Evolutionary conservation across 2,329 filamentous ascomycete species (phyloP).

Genomic region (Emergomyces orientalis): DNA sequence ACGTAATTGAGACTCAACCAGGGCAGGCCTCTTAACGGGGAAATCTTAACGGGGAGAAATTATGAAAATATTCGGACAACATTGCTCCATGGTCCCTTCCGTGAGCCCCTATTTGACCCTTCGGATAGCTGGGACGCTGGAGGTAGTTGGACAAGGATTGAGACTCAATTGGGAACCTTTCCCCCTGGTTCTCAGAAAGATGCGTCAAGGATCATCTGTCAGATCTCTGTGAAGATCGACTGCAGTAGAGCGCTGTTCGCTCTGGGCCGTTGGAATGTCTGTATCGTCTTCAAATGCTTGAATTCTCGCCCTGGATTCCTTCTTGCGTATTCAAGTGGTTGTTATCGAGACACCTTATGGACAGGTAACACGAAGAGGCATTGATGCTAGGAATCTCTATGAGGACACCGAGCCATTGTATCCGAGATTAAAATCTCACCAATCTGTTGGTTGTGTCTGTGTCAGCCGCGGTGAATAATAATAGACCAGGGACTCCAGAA

Average conservation of each 20-base stretch:
- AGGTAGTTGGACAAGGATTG: neutral
- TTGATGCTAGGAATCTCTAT: neutral
- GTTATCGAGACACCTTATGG: neutral
- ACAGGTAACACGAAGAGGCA: neutral
- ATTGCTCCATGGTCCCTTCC: neutral
- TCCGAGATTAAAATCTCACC: constrained; percentile 1
- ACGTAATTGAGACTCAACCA: neutral
- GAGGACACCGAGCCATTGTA: neutral
- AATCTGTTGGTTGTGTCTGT: neutral
- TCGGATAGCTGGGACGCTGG: neutral
- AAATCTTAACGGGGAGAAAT: neutral
- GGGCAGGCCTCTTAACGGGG: neutral
- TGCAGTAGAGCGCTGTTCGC: neutral
- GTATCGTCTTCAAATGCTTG: neutral
- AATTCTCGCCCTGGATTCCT: neutral
- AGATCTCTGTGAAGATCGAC: neutral
- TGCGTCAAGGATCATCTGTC: neutral
- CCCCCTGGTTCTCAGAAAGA: neutral
- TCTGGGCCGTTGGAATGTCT: neutral
- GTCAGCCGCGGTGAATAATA: neutral
- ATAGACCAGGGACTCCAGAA: neutral
- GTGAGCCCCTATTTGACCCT: neutral
- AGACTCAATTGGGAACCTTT: neutral
- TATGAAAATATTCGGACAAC: neutral
- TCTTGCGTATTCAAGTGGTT: neutral